phyloP scores from a whole-genome alignment of 2,329 filamentous ascomycete genomes.

The Fusarium incarnatum region DNA sequence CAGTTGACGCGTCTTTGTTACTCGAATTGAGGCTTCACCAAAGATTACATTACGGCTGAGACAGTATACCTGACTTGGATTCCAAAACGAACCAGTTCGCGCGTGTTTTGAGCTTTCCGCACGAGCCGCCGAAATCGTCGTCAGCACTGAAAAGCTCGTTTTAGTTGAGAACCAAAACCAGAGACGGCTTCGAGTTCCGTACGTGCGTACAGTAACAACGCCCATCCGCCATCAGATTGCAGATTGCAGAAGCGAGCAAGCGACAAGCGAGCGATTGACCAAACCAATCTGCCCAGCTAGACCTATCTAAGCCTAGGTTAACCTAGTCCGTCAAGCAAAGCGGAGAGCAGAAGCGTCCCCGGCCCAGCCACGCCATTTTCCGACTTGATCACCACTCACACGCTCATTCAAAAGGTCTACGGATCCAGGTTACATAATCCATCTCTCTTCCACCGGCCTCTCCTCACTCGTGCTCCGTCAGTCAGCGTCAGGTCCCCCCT shows the following conservation, averaged over 20 bases:
- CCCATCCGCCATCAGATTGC: slow-evolving; percentile 13
- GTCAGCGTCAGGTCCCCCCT: slow-evolving; percentile 43
- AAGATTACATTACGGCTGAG: slow-evolving; percentile 15
- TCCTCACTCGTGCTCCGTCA: slow-evolving; percentile 43
- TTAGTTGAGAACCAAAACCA: slow-evolving; percentile 10
- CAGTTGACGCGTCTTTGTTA: slow-evolving; percentile 27
- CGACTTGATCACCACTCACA: slow-evolving; percentile 37
- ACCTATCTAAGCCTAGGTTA: slow-evolving; percentile 9
- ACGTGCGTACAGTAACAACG: slow-evolving; percentile 22
- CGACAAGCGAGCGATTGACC: slow-evolving; percentile 26
- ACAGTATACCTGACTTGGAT: slow-evolving; percentile 6
- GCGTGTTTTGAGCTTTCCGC: slow-evolving; percentile 3
- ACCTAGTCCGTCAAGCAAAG: slow-evolving; percentile 26
- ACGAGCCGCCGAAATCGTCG: slow-evolving; percentile 14
- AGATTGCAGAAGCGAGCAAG: slow-evolving; percentile 26
- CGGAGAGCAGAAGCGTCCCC: slow-evolving; percentile 36
- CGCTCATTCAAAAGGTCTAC: slow-evolving; percentile 32
- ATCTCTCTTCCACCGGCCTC: slow-evolving; percentile 40
- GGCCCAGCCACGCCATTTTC: slow-evolving; percentile 49
- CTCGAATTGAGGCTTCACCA: slow-evolving; percentile 26
- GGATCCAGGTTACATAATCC: slow-evolving; percentile 47
- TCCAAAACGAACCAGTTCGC: slow-evolving; percentile 3
- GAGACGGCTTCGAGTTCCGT: slow-evolving; percentile 28
- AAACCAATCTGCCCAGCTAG: neutral
- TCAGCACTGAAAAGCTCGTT: slow-evolving; percentile 20